phyloP scores from a whole-genome alignment of 768 basidiomycete species.

The Suillus subalutaceus region DNA sequence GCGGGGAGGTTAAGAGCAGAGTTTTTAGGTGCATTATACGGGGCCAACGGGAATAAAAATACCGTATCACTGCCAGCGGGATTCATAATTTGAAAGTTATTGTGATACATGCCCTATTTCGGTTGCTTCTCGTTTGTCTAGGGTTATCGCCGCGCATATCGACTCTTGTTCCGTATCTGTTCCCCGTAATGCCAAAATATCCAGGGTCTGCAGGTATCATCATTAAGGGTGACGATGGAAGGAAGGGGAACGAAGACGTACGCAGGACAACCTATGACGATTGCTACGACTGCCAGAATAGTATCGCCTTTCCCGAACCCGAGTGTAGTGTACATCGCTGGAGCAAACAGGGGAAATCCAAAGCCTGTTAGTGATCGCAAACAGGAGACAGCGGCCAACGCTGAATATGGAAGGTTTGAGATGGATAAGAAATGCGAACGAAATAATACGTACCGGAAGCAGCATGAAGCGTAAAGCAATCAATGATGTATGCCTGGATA shows the following conservation, averaged over 20 bases:
- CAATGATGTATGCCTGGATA: conserved; percentile 71
- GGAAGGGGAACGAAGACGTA: conserved; percentile 15
- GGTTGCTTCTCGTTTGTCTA: not conserved
- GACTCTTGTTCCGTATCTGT: conserved; percentile 52
- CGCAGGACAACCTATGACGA: conserved; percentile 63
- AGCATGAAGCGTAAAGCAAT: conserved; percentile 66
- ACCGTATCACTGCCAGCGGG: not conserved
- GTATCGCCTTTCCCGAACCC: conserved; percentile 75
- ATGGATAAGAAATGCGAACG: not conserved
- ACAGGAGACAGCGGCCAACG: conserved; percentile 65
- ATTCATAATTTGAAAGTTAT: not conserved
- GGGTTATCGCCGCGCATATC: conserved; percentile 32
- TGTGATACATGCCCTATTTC: not conserved
- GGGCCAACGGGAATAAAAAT: not conserved
- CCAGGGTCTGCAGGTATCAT: conserved; percentile 38
- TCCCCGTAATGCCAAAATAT: conserved; percentile 48
- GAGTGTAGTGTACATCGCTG: conserved; percentile 63
- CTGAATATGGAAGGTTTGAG: conserved; percentile 32
- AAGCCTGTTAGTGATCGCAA: conserved; percentile 72
- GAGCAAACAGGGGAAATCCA: conserved; percentile 77
- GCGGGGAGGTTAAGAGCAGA: not conserved
- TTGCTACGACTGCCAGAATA: conserved; percentile 58
- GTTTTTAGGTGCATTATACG: not conserved
- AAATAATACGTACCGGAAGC: conserved; percentile 55
- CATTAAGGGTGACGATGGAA: not conserved